Evolutionary conservation across 2,329 filamentous ascomycete genomes (phyloP).

Genomic region (Microcyclospora pomicola): DNA sequence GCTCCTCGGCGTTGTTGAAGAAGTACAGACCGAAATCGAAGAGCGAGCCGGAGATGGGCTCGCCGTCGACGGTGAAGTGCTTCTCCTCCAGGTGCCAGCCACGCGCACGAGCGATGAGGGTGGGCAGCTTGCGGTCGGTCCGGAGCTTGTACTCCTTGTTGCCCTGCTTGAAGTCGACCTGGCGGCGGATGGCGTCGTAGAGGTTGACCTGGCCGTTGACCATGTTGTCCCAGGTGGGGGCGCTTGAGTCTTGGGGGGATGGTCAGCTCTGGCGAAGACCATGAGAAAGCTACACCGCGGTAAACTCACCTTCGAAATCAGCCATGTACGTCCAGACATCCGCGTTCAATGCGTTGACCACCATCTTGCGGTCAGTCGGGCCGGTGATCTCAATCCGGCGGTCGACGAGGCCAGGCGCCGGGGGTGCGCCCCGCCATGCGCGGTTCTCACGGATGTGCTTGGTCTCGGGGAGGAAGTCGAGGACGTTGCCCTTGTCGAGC

Average conservation of each 20-base stretch:
- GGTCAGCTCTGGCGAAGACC: no score
- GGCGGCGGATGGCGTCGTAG: slow-evolving; percentile 84
- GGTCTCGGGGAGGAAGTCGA: slow-evolving; percentile 92
- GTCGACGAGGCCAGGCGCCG: slow-evolving; percentile 84
- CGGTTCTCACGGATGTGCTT: slow-evolving; percentile 88
- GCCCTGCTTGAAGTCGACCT: slow-evolving; percentile 93
- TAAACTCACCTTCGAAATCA: slow-evolving; percentile 74
- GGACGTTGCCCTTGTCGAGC: slow-evolving; percentile 76
- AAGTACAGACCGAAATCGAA: slow-evolving; percentile 99
- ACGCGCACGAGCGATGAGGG: slow-evolving; percentile 83
- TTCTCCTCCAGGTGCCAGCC: slow-evolving; percentile 99
- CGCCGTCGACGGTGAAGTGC: slow-evolving; percentile 89
- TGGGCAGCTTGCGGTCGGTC: slow-evolving; percentile 73
- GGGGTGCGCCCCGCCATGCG: slow-evolving; percentile 83
- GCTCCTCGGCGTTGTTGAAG: slow-evolving; percentile 91
- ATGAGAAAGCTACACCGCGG: no score
- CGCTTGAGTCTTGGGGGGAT: slow-evolving; percentile 59
- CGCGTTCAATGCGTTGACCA: slow-evolving; percentile 90
- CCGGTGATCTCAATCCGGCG: slow-evolving; percentile 94
- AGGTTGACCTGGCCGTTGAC: slow-evolving; percentile 96
- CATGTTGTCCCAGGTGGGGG: slow-evolving; percentile 99
- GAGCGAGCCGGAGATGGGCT: slow-evolving; percentile 80
- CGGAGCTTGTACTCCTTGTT: slow-evolving; percentile 95
- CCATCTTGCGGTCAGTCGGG: slow-evolving; percentile 96
- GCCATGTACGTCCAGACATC: slow-evolving; percentile 99